A percentile compares a stretch with the other conserved stretches of the same genome.
Conservation (phyloP, 768 basidiomycete genomes). For the Lepiota venenata region DNA sequence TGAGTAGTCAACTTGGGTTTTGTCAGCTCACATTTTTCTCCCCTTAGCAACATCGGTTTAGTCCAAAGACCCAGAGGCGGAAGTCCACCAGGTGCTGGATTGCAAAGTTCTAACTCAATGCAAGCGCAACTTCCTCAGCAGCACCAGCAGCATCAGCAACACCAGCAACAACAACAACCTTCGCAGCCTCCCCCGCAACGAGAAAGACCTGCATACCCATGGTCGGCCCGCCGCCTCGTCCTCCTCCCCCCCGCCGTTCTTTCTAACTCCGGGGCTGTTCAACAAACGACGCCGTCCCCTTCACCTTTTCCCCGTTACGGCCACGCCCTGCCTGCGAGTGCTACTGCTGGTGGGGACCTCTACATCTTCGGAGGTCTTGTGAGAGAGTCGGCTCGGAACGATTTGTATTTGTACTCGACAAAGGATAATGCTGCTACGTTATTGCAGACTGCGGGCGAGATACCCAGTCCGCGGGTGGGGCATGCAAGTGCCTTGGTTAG, state of each 20-base stretch:
- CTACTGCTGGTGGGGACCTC: conserved; percentile 82
- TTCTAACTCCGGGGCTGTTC: conserved; percentile 46
- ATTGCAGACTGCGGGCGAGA: conserved; percentile 84
- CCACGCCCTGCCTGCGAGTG: conserved; percentile 80
- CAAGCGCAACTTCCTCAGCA: conserved; percentile 15
- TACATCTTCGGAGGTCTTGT: conserved; percentile 98
- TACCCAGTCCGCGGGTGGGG: conserved; percentile 89
- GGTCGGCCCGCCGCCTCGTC: conserved; percentile 72
- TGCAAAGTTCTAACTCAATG: conserved; percentile 4
- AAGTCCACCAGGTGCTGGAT: conserved; percentile 17
- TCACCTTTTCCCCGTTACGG: conserved; percentile 97
- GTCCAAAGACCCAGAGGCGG: conserved; percentile 13
- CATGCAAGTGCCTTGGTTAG: conserved; percentile 96
- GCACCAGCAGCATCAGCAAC: conserved; percentile 12
- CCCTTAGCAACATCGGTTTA: conserved; percentile 4
- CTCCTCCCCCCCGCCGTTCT: conserved; percentile 67
- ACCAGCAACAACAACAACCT: conserved; percentile 14
- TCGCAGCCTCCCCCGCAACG: conserved; percentile 21
- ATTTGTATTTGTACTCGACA: conserved; percentile 88
- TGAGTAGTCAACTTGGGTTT: conserved; percentile 2
- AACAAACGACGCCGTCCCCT: conserved; percentile 70
- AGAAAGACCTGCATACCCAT: conserved; percentile 69
- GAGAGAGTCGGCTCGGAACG: conserved; percentile 84
- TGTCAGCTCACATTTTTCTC: conserved; percentile 8
- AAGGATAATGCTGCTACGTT: conserved; percentile 76